phyloP scores from a whole-genome alignment of 345 rosid species.

The Arabis hirsuta region DNA sequence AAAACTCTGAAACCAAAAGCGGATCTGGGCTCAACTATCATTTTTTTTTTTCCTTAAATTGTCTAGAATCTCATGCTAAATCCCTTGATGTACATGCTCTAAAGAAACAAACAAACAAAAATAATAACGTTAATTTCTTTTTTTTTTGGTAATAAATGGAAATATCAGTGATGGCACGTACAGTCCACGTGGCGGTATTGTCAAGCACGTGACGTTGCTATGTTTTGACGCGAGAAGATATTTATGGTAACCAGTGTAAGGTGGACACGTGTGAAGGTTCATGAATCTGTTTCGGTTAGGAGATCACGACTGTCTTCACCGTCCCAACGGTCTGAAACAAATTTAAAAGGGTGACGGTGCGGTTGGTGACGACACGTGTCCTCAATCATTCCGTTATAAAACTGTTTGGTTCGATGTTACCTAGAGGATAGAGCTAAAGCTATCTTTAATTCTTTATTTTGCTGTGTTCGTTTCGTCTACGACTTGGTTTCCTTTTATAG shows the following conservation, averaged over 20 bases:
- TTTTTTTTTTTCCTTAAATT: too few species aligned
- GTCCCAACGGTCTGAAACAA: slow-evolving; percentile 37
- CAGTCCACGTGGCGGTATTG: slow-evolving; percentile 21
- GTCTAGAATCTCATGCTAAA: too few species aligned
- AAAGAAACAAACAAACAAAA: too few species aligned
- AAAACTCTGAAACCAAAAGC: too few species aligned
- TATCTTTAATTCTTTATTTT: not conserved
- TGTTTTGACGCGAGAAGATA: slow-evolving; percentile 24
- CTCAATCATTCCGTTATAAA: slow-evolving; percentile 14
- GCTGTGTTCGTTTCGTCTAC: slow-evolving; percentile 35
- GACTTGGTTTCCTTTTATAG: slow-evolving; percentile 35
- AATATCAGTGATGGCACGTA: slow-evolving; percentile 23
- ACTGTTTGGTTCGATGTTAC: slow-evolving; percentile 21
- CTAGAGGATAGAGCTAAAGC: not conserved
- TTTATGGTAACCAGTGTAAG: slow-evolving; percentile 20
- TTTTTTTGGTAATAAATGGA: not conserved
- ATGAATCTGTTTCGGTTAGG: slow-evolving; percentile 37
- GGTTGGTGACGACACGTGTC: slow-evolving; percentile 42
- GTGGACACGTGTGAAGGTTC: slow-evolving; percentile 21
- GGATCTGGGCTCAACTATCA: too few species aligned
- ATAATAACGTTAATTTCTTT: not conserved
- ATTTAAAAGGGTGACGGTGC: slow-evolving; percentile 1
- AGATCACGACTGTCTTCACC: slow-evolving; percentile 42
- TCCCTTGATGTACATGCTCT: too few species aligned
- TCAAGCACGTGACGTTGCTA: slow-evolving; percentile 29